These are phyloP conservation scores for Backusella macrospora DNA, from an alignment of 192 early-diverging fungal species.

Conservation along the genomic window DNA sequence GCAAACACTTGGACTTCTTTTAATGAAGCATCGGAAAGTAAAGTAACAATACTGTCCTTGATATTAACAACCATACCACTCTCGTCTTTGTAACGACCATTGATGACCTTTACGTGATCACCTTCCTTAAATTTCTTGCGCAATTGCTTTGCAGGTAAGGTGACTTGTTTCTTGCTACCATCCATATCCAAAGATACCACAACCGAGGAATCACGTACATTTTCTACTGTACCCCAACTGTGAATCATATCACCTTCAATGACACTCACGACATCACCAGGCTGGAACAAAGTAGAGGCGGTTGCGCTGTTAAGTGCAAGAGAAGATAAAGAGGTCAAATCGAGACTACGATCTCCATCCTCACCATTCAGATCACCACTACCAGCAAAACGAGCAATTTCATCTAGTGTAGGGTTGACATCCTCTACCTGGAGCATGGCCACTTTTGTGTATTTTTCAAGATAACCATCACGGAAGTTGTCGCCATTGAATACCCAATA, in stretches of 20 bases:
- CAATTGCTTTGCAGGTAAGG: slow-evolving; percentile 69
- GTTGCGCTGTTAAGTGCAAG: slow-evolving; percentile 56
- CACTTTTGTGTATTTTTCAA: slow-evolving; percentile 81
- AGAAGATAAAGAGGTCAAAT: slow-evolving; percentile 36
- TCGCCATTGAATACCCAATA: slow-evolving; percentile 62
- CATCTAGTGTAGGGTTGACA: slow-evolving; percentile 89
- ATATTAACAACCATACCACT: slow-evolving; percentile 89
- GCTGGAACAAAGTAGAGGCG: slow-evolving; percentile 59
- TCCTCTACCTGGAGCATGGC: slow-evolving; percentile 62
- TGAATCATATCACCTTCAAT: slow-evolving; percentile 82
- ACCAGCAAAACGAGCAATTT: slow-evolving; percentile 82
- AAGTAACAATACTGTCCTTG: slow-evolving; percentile 78
- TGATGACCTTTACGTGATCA: slow-evolving; percentile 93
- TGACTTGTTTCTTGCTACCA: slow-evolving; percentile 56
- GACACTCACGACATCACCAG: slow-evolving; percentile 88
- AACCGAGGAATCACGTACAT: slow-evolving; percentile 73
- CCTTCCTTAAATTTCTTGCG: slow-evolving; percentile 90
- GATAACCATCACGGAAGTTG: slow-evolving; percentile 74
- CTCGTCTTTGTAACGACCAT: slow-evolving; percentile 81
- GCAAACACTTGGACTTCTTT: slow-evolving; percentile 86
- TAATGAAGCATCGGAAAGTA: slow-evolving; percentile 71
- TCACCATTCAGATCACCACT: slow-evolving; percentile 70
- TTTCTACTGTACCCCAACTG: slow-evolving; percentile 73
- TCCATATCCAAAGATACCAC: slow-evolving; percentile 68
- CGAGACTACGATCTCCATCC: slow-evolving; percentile 47